Evolutionary conservation across 352 stramenopile species (phyloP), one percentile per base, ranked within the genome.

Genomic region (Phytophthora quininea): DNA sequence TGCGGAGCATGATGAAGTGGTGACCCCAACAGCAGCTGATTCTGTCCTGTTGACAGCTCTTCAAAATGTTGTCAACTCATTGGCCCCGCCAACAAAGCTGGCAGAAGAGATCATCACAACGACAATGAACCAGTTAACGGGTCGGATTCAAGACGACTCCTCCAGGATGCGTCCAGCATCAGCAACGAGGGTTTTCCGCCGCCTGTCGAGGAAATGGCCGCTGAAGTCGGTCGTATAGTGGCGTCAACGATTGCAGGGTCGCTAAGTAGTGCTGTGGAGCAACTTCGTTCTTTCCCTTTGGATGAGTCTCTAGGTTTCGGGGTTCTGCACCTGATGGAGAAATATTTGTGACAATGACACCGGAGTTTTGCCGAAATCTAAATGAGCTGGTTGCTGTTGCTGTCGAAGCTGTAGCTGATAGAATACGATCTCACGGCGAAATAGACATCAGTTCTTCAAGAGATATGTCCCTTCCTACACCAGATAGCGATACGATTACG

Each of bases 211-310:
- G 57, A 66, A 19, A 82, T 82, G 62, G 67, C 62, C 6, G 65
- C 72, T 4, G 73, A 75, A 29, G 78, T 86, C 56, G 65, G 67
- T 3, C 68, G 66, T 35, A 80, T 69, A 53, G 78, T 86, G 12
- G 69, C 77, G 35, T 70, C 62, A 6, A 82, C 73, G 53, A 75
- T 86, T 51, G 70, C 66, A 14, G 62, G 69, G 49, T 82, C 75
- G 9, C 30, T 86, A 0, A 60, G 63, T 30, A 73, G 49, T 32
- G 71, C 79, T 31, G 37, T 80, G 0, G 54, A 73, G n/a, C 49
- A 65, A 6, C 48, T 84, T 40, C 64, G 63, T 15, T 32, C 48
- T 9, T 46, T 69, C 11, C 31, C 64, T 48, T 14, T 64, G 30
- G 47, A 48, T 61, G 40, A 27, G 9, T 40, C 52, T 4, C 27